A percentile compares a stretch with the other conserved stretches of the same genome.
These are phyloP conservation scores for Akanthomyces dipterigenus DNA, from an alignment of 2,329 filamentous ascomycete genomes.

Conservation along the genomic window DNA sequence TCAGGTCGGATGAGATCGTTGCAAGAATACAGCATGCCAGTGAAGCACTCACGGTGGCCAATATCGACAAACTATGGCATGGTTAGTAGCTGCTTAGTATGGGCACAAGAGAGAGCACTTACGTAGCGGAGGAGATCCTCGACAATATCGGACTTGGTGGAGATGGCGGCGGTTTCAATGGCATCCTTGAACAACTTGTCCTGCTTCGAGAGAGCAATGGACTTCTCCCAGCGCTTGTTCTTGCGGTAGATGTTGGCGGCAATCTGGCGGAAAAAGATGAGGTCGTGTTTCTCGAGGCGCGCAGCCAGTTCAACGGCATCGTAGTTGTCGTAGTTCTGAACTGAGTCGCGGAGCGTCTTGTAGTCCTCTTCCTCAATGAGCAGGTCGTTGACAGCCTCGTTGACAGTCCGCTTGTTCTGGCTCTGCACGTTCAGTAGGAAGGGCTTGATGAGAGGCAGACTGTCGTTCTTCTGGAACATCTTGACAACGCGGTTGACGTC, in stretches of 20 bases:
- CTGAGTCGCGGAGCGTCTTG: constrained; percentile 95
- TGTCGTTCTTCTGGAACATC: constrained; percentile 98
- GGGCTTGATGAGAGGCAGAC: constrained; percentile 95
- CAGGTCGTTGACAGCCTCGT: constrained; percentile 95
- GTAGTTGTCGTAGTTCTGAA: constrained; percentile 99
- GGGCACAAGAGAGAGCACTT: constrained; percentile 41
- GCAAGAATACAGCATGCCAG: constrained; percentile 98
- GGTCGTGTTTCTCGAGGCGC: constrained; percentile 91
- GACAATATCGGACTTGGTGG: constrained; percentile 82
- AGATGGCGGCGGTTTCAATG: constrained; percentile 94
- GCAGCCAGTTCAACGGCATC: constrained; percentile 88
- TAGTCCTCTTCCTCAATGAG: constrained; percentile 98
- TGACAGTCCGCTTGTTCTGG: constrained; percentile 97
- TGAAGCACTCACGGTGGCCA: constrained; percentile 97
- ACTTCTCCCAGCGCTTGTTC: constrained; percentile 99
- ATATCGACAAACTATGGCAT: constrained; percentile 85
- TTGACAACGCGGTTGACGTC: constrained; percentile 98
- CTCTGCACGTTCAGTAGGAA: constrained; percentile 94
- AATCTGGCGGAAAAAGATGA: constrained; percentile 99
- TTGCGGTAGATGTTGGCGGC: constrained; percentile 98
- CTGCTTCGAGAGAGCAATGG: constrained; percentile 93
- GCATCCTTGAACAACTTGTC: constrained; percentile 99
- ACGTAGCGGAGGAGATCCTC: constrained; percentile 95
- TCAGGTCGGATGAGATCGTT: constrained; percentile 95
- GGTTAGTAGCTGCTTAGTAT: constrained; percentile 25